Evolutionary conservation across 495 filamentous ascomycete genomes (phyloP).

Genomic region (Podospora tetraspora): DNA sequence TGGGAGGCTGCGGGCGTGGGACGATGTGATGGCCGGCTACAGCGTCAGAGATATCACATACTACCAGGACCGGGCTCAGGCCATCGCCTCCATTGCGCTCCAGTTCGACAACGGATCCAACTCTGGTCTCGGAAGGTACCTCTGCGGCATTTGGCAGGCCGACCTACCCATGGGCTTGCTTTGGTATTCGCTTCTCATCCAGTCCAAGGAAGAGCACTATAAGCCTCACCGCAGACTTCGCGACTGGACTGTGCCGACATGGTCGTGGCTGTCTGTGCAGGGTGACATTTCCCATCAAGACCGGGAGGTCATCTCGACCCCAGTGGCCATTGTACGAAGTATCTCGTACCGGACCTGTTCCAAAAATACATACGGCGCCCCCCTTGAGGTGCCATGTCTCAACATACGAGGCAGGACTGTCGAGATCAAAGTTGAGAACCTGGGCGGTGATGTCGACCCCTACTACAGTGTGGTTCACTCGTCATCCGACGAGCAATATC

Average conservation of each 20-base stretch:
- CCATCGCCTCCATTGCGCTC: not conserved
- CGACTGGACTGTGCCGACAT: not conserved
- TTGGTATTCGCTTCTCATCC: not conserved
- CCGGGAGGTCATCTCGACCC: not conserved
- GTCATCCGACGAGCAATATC: not conserved
- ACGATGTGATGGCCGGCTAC: not conserved
- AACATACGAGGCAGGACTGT: not conserved
- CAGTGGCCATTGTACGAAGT: not conserved
- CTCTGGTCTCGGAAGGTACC: not conserved
- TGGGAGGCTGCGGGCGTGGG: not conserved
- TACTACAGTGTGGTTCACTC: not conserved
- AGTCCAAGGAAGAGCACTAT: not conserved
- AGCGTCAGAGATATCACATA: not conserved
- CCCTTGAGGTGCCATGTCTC: not conserved
- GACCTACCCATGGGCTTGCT: not conserved
- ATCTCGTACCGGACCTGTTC: not conserved
- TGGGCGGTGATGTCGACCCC: not conserved
- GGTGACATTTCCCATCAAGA: not conserved
- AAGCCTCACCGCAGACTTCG: not conserved
- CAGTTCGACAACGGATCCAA: not conserved
- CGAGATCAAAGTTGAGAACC: not conserved
- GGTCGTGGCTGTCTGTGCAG: not conserved
- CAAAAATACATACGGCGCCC: not conserved
- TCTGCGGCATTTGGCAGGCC: not conserved
- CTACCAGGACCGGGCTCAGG: not conserved